Conservation (phyloP, 805 yeast genomes). For the Hemisphaericaspora nanyangensis region DNA sequence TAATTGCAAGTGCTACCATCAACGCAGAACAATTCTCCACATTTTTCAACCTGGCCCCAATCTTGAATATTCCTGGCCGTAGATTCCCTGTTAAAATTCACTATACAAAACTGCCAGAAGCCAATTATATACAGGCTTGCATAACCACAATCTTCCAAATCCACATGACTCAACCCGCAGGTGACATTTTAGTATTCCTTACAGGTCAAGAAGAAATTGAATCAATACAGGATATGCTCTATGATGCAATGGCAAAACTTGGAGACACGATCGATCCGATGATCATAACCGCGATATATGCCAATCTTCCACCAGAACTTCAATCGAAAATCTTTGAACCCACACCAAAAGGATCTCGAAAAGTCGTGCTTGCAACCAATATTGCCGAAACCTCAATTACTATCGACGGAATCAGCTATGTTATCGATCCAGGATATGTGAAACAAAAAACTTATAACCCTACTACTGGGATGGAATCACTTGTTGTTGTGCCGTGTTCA, state of each 20-base stretch:
- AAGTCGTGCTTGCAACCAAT: conserved; percentile 91
- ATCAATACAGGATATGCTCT: conserved; percentile 63
- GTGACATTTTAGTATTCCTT: conserved; percentile 85
- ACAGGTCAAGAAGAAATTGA: conserved; percentile 98
- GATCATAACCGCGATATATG: conserved; percentile 82
- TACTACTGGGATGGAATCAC: conserved; percentile 42
- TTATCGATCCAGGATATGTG: conserved; percentile 44
- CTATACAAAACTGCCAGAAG: conserved; percentile 83
- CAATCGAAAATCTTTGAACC: conserved; percentile 83
- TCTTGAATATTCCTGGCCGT: conserved; percentile 87
- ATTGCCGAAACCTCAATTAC: conserved; percentile 60
- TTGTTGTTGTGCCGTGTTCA: conserved; percentile 44
- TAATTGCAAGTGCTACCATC: conserved; percentile 92
- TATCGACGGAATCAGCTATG: conserved; percentile 40
- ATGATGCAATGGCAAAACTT: conserved; percentile 60
- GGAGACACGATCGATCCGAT: conserved; percentile 60
- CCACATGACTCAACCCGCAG: conserved; percentile 65
- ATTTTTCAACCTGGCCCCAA: conserved; percentile 80
- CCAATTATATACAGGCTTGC: conserved; percentile 87
- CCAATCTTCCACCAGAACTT: conserved; percentile 81
- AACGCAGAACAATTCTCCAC: conserved; percentile 83
- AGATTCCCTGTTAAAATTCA: conserved; percentile 86
- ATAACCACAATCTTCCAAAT: conserved; percentile 84
- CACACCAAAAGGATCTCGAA: conserved; percentile 73
- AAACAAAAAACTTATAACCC: conserved; percentile 42